Conservation (phyloP, 352 stramenopile species). For the Pseudoperonospora humuli region DNA sequence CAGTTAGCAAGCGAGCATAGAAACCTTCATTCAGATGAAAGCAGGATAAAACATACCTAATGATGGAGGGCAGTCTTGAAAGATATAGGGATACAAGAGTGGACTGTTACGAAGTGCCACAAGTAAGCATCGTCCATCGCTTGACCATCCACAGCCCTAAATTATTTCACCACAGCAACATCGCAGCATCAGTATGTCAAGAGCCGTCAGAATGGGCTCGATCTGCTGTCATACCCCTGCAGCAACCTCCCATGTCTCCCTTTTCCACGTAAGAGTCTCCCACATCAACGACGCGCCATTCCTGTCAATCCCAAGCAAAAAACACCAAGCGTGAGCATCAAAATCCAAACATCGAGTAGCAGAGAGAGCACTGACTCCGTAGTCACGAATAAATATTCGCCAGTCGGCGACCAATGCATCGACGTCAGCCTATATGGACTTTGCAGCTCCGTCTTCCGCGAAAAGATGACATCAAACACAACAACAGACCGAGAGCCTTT, state of each 20-base stretch:
- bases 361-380: conserved; percentile 38
- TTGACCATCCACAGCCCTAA: conserved; percentile 66
- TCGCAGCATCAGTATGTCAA: not conserved
- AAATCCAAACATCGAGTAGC: not conserved
- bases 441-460: conserved; percentile 52
- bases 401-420: conserved; percentile 74
- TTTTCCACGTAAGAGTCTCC: conserved; percentile 74
- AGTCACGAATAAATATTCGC: conserved; percentile 72
- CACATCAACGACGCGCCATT: conserved; percentile 61
- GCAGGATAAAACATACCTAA: conserved; percentile 35
- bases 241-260: conserved; percentile 68
- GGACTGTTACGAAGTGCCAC: conserved; percentile 49
- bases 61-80: conserved; percentile 41
- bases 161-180: not conserved
- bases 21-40: not conserved
- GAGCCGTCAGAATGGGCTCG: not conserved
- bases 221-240: conserved; percentile 29
- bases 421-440: conserved; percentile 37
- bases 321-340: not conserved
- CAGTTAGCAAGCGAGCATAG: not conserved
- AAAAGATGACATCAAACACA: conserved; percentile 55
- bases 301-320: conserved; percentile 22
- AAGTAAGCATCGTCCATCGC: conserved; percentile 55
- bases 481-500: conserved; percentile 41
- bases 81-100: conserved; percentile 67